These are phyloP conservation scores for Porcisia hertigi DNA, from an alignment of 208 protist genomes.

Conservation along the genomic window DNA sequence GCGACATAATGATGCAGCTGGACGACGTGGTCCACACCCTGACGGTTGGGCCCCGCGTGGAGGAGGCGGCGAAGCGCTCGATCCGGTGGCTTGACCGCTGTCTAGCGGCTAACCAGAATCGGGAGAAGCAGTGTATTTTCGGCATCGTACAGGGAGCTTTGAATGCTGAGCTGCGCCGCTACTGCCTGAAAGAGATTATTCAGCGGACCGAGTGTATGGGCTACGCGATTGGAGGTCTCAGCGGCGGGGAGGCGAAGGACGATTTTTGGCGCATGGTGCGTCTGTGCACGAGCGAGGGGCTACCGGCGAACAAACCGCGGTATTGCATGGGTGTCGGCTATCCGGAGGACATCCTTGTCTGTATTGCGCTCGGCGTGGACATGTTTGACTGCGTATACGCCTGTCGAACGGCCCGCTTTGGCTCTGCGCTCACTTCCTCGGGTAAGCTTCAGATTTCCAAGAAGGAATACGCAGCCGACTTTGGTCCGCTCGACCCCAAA, in stretches of 20 bases:
- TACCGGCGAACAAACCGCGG: slow-evolving; percentile 94
- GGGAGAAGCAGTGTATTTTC: slow-evolving; percentile 97
- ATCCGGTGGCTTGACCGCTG: slow-evolving; percentile 99
- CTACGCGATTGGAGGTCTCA: slow-evolving; percentile 99
- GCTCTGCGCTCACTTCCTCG: slow-evolving; percentile 89
- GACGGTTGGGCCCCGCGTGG: slow-evolving; percentile 91
- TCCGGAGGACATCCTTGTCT: slow-evolving; percentile 98
- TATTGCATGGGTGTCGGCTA: slow-evolving; percentile 99
- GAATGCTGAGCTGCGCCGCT: slow-evolving; percentile 82
- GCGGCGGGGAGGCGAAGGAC: slow-evolving; percentile 98
- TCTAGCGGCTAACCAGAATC: slow-evolving; percentile 93
- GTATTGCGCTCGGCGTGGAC: slow-evolving; percentile 98
- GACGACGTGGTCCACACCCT: slow-evolving; percentile 97
- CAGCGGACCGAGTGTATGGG: slow-evolving; percentile 93
- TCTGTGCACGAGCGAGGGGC: slow-evolving; percentile 85
- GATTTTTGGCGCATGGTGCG: slow-evolving; percentile 95
- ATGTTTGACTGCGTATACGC: slow-evolving; percentile 99
- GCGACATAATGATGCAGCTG: slow-evolving; percentile 99
- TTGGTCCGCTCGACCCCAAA: slow-evolving; percentile 77
- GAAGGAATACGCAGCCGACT: slow-evolving; percentile 70
- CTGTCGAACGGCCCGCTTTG: slow-evolving; percentile 97
- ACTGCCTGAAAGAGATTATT: slow-evolving; percentile 94
- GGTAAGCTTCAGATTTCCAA: slow-evolving; percentile 87
- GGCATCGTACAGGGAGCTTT: slow-evolving; percentile 98
- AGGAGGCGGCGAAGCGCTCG: slow-evolving; percentile 95